A percentile compares a stretch with the other conserved stretches of the same genome.
phyloP scores from a whole-genome alignment of 2,329 filamentous ascomycete species.

The Phialemoniopsis sp. region DNA sequence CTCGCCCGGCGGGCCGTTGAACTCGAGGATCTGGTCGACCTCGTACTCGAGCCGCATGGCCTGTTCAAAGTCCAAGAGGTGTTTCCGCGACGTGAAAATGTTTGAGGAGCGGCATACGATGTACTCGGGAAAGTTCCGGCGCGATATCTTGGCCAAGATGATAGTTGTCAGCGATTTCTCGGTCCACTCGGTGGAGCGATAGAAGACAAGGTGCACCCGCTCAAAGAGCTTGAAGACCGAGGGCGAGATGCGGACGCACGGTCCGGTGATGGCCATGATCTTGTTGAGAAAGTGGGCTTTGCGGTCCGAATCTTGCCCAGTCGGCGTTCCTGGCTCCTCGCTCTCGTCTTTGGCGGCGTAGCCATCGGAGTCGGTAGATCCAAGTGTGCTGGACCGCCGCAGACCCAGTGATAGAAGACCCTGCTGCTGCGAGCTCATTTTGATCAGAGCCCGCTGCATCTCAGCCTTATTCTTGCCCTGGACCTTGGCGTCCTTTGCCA shows the following conservation, averaged over 20 bases:
- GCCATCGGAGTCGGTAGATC: conserved; percentile 43
- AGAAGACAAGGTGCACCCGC: conserved; percentile 92
- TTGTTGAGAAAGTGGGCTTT: conserved; percentile 73
- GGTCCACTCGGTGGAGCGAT: conserved; percentile 93
- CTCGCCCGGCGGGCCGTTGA: conserved; percentile 64
- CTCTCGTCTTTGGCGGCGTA: conserved; percentile 33
- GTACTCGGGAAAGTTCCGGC: conserved; percentile 83
- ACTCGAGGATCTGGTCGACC: conserved; percentile 79
- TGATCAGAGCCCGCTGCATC: conserved; percentile 68
- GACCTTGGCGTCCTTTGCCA: conserved; percentile 84
- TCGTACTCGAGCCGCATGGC: conserved; percentile 77
- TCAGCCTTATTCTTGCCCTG: conserved; percentile 86
- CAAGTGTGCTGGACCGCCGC: conserved; percentile 58
- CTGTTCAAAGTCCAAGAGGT: conserved; percentile 84
- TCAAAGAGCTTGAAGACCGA: conserved; percentile 79
- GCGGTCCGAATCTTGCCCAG: conserved; percentile 50
- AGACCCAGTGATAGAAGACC: conserved; percentile 69
- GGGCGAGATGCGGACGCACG: conserved; percentile 77
- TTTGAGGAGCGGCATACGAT: conserved; percentile 85
- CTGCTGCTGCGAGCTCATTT: conserved; percentile 68
- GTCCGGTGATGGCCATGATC: conserved; percentile 72
- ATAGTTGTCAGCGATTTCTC: conserved; percentile 95
- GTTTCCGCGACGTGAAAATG: conserved; percentile 74
- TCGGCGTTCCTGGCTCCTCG: conserved; percentile 10
- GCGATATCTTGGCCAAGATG: conserved; percentile 85